These are phyloP conservation scores for Didymella keratinophila DNA, from an alignment of 2,329 filamentous ascomycete species.

Conservation along the genomic window DNA sequence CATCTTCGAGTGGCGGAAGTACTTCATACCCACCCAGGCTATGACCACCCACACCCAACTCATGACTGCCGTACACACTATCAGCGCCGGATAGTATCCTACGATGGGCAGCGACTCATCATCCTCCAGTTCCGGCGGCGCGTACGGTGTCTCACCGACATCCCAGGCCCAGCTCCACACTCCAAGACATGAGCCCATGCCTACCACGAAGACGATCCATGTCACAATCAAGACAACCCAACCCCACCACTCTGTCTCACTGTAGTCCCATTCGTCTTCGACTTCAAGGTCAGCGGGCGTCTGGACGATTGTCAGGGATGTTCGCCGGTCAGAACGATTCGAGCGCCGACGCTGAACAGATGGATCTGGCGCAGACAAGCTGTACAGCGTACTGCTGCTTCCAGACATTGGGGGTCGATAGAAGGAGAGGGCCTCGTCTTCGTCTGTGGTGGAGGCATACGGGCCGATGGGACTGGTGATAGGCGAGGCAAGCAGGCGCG, in stretches of 20 bases:
- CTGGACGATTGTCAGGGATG: constrained; percentile 34
- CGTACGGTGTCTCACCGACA: constrained; percentile 93
- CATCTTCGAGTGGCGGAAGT: constrained; percentile 97
- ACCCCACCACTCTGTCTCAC: constrained; percentile 97
- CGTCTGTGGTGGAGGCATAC: constrained; percentile 80
- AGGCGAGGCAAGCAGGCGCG: constrained; percentile 46
- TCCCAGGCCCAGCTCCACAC: constrained; percentile 99
- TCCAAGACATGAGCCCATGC: constrained; percentile 93
- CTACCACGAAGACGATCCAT: constrained; percentile 94
- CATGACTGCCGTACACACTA: constrained; percentile 95
- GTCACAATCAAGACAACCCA: constrained; percentile 92
- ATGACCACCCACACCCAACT: constrained; percentile 98
- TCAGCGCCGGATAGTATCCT: constrained; percentile 93
- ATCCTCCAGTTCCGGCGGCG: constrained; percentile 92
- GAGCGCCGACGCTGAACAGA: constrained; percentile 43
- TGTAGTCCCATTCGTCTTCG: constrained; percentile 80
- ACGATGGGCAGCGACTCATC: constrained; percentile 94
- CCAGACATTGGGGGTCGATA: constrained; percentile 49
- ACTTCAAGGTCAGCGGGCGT: constrained; percentile 36
- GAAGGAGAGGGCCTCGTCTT: constrained; percentile 79
- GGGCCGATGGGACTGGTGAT: constrained; percentile 64
- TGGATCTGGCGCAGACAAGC: constrained; percentile 28
- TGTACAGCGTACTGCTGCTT: constrained; percentile 54
- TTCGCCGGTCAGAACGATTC: constrained; percentile 37
- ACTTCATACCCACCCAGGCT: constrained; percentile 99